These are phyloP conservation scores for Incumbomyces delicatus DNA, from an alignment of 2,329 filamentous ascomycete species.

Conservation along the genomic window DNA sequence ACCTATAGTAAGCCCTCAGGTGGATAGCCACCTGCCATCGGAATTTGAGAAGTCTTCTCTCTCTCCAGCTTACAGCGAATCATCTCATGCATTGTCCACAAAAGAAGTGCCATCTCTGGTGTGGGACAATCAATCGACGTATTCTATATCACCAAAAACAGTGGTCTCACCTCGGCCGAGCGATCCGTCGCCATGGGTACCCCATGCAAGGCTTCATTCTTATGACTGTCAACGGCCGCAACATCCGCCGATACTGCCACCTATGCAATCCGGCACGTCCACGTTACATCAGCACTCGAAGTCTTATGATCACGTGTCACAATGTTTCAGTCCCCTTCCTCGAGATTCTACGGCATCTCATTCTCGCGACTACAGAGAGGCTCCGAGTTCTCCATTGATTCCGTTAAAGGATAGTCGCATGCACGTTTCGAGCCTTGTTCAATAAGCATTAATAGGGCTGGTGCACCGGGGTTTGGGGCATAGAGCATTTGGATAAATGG, in stretches of 20 bases:
- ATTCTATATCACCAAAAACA: not conserved
- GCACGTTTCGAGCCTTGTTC: constrained; percentile 7
- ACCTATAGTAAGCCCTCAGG: not conserved
- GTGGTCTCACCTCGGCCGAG: not conserved
- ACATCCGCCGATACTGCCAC: not conserved
- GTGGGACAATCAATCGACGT: not conserved
- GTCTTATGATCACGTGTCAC: not conserved
- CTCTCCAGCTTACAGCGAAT: constrained; percentile 4
- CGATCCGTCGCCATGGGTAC: not conserved
- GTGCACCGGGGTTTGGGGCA: too few relatives aligned
- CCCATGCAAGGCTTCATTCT: not conserved
- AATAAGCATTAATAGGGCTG: not conserved
- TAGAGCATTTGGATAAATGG: too few relatives aligned
- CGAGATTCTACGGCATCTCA: not conserved
- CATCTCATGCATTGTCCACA: not conserved
- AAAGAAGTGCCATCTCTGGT: not conserved
- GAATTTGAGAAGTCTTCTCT: not conserved
- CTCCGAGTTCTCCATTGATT: not conserved
- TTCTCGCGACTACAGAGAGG: not conserved
- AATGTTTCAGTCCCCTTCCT: not conserved
- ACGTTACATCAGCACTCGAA: not conserved
- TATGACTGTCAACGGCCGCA: not conserved
- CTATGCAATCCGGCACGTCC: not conserved
- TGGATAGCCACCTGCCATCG: not conserved
- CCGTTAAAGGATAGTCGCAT: constrained; percentile 3